Evolutionary conservation across 495 filamentous ascomycete genomes (phyloP).

Genomic region (Trypethelium eluteriae): DNA sequence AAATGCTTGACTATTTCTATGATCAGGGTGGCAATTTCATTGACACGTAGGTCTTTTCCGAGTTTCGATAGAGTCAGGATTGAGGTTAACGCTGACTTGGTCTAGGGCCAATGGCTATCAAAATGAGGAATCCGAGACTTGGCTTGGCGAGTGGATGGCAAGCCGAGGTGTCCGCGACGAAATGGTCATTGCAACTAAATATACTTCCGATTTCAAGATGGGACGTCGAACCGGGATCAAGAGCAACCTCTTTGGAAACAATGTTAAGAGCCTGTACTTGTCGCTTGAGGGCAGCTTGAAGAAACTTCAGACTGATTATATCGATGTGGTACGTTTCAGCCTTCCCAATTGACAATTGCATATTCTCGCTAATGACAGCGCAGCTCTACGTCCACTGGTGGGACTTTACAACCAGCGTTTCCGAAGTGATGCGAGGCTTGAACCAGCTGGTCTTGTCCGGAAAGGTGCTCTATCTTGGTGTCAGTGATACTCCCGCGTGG

Average conservation of each 20-base stretch:
- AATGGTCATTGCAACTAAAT: slow-evolving; percentile 64
- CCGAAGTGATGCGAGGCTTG: slow-evolving; percentile 63
- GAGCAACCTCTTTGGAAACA: slow-evolving; percentile 53
- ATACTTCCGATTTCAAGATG: slow-evolving; percentile 40
- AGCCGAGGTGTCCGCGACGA: slow-evolving; percentile 43
- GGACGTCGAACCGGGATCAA: slow-evolving; percentile 39
- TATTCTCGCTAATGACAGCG: not conserved
- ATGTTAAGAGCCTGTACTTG: slow-evolving; percentile 51
- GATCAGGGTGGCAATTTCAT: slow-evolving; percentile 30
- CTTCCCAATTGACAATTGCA: not conserved
- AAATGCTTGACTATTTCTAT: slow-evolving; percentile 27
- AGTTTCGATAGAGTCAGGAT: not conserved
- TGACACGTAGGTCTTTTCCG: slow-evolving; percentile 20
- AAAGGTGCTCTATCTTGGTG: slow-evolving; percentile 64
- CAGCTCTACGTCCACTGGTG: slow-evolving; percentile 49
- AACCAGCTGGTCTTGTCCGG: slow-evolving; percentile 51
- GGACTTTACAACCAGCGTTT: slow-evolving; percentile 56
- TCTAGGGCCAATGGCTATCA: slow-evolving; percentile 55
- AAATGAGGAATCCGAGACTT: slow-evolving; percentile 53
- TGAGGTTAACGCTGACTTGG: not conserved
- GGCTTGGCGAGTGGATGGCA: slow-evolving; percentile 67
- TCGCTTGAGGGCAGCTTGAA: slow-evolving; percentile 49
- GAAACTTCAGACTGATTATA: slow-evolving; percentile 59
- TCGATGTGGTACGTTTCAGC: slow-evolving; percentile 45
- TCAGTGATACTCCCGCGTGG: slow-evolving; percentile 55